These are phyloP conservation scores for Linderniella brevidens DNA, from an alignment of 257 asterid species.

Conservation along the genomic window DNA sequence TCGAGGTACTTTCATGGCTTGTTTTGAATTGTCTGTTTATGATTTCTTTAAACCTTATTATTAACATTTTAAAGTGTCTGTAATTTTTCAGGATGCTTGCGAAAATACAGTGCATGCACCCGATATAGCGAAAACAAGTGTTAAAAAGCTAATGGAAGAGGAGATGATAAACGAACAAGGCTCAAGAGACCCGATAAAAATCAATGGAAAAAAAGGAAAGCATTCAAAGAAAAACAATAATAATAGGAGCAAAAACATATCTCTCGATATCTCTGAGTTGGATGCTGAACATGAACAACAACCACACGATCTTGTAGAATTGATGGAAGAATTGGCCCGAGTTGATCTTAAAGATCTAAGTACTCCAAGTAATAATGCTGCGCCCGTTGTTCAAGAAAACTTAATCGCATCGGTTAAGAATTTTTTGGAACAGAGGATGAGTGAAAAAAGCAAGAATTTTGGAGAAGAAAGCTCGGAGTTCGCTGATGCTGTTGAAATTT, in stretches of 20 bases:
- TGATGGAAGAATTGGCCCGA: constrained; percentile 35
- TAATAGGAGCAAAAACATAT: constrained; percentile 21
- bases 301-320: constrained; percentile 29
- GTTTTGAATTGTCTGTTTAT: background rate
- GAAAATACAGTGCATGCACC: constrained; percentile 18
- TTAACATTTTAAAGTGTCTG: background rate
- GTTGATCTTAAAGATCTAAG: constrained; percentile 17
- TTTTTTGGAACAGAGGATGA: constrained; percentile 39
- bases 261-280: constrained; percentile 18
- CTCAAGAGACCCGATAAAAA: constrained; percentile 15
- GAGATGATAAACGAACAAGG: constrained; percentile 55
- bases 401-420: constrained; percentile 43
- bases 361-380: constrained; percentile 18
- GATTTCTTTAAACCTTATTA: background rate
- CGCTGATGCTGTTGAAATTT: constrained; percentile 44
- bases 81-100: constrained; percentile 27
- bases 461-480: constrained; percentile 21
- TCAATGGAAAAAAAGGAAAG: constrained; percentile 18
- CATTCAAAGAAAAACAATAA: constrained; percentile 20
- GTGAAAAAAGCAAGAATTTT: constrained; percentile 19
- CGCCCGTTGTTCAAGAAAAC: constrained; percentile 34
- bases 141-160: constrained; percentile 88
- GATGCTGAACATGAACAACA: constrained; percentile 17
- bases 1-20: constrained; percentile 19
- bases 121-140: constrained; percentile 43